Conservation (phyloP, 164 flowering plant genomes). For the Sextonia rubra region DNA sequence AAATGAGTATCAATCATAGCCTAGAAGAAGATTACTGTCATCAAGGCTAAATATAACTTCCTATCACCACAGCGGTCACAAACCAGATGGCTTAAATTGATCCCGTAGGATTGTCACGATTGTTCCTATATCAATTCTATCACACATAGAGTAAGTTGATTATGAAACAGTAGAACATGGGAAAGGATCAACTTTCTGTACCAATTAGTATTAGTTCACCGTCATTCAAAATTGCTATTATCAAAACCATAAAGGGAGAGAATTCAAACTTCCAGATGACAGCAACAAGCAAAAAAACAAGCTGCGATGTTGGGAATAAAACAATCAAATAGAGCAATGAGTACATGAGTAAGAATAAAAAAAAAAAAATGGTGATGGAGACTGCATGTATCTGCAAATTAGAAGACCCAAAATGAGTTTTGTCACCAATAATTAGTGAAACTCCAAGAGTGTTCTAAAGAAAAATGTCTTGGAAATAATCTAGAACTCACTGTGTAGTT, state of each 20-base stretch:
- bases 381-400: slow-evolving; percentile 80
- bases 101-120: slow-evolving; percentile 98
- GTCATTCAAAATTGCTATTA: slow-evolving; percentile 89
- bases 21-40: slow-evolving; percentile 95
- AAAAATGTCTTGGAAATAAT: neutral
- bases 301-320: slow-evolving; percentile 33
- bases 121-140: slow-evolving; percentile 44
- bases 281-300: slow-evolving; percentile 88
- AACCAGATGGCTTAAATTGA: slow-evolving; percentile 92
- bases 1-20: slow-evolving; percentile 56
- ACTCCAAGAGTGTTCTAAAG: neutral
- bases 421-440: neutral
- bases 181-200: neutral
- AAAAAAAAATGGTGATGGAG: slow-evolving; percentile 61
- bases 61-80: slow-evolving; percentile 87
- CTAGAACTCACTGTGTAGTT: slow-evolving; percentile 66
- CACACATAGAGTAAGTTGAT: too few species aligned
- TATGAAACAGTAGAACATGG: neutral
- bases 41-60: slow-evolving; percentile 81
- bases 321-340: too few species aligned
- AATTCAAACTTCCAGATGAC: slow-evolving; percentile 91
- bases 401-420: neutral
- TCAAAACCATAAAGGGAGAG: slow-evolving; percentile 94
- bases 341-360: neutral
- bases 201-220: slow-evolving; percentile 35